Evolutionary conservation across 345 rosid species (phyloP).

Genomic region (Limnanthes douglasii): DNA sequence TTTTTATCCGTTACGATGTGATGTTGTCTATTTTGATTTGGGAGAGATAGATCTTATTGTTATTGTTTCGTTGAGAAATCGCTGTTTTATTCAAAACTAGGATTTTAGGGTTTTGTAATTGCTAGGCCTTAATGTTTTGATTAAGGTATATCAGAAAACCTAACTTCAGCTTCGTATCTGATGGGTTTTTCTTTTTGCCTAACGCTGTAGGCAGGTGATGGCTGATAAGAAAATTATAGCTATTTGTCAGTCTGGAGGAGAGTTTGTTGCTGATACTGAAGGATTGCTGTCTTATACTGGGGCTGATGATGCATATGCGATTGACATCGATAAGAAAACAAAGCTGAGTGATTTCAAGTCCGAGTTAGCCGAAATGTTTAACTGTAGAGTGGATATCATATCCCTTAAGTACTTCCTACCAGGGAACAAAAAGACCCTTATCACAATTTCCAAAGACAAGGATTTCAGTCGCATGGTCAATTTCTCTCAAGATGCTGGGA

Average conservation of each 20-base stretch:
- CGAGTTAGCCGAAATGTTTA: conserved; percentile 72
- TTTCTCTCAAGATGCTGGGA: conserved; percentile 48
- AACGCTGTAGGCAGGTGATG: conserved; percentile 39
- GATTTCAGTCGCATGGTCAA: conserved; percentile 76
- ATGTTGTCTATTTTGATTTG: no score
- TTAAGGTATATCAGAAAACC: no score
- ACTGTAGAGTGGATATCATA: conserved; percentile 32
- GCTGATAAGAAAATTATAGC: conserved; percentile 74
- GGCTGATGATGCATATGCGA: conserved; percentile 75
- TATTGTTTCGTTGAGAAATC: no score
- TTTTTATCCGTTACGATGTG: no score
- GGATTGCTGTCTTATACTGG: conserved; percentile 59
- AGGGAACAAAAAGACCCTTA: conserved; percentile 75
- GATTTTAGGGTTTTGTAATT: no score
- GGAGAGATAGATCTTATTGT: no score
- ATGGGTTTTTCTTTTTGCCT: no score
- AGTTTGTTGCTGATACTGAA: conserved; percentile 47
- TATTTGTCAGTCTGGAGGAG: conserved; percentile 90
- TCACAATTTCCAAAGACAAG: conserved; percentile 79
- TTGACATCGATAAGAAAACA: conserved; percentile 52
- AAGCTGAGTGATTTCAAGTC: conserved; percentile 49
- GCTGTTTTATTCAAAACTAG: no score
- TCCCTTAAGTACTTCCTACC: conserved; percentile 80
- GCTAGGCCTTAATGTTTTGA: no score
- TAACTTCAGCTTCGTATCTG: no score